Base-by-base conservation (phyloP, 169 alveolate species). In the Cryptosporidium baileyi region DNA sequence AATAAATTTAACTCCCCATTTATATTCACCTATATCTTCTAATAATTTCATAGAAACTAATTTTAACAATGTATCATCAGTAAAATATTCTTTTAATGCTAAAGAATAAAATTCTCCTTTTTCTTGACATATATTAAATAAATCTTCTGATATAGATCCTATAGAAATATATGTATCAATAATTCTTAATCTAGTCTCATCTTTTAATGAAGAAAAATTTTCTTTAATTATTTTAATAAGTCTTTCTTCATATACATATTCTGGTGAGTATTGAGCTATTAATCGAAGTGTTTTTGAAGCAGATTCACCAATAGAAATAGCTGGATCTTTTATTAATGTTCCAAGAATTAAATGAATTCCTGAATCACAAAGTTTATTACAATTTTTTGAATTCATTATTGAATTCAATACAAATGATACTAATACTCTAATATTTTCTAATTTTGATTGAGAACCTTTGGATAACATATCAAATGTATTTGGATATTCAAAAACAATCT, bases 21-120 rank as follows among this genome's bases (percentile, higher is more conserved):
- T 57, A 19, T 74, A 74, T 34, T 74, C 85, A 36, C 85, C 85
- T 32, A 74, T 15, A 54, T 74, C 85, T 15, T 74, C 85, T 17
- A 74, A 41, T 74, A 74, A 41, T 34, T 57, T 74, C 57, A 74
- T 54, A 26, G 85, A 74, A 0, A 57, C 85, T 2, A 74, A 19
- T 19, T 74, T 74, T 32, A 57, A 26, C 36, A 74, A 45, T 11
- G 54, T 74, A 54, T 74, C 85, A 19, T 74, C 85, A 1, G 74
- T 74, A 57, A 74, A 74, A 41, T 74, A 74, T 11, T 74, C 85
- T n/a, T 74, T 51, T 22, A 74, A 17, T 19, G 67, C 85, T 26
- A 74, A 45, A 1, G 67, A 19, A 36, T 54, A 74, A 45, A 74
- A 52, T 11, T 24, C 59, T 24, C 85, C 67, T 24, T 74, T 74